Conservation (phyloP, 495 filamentous ascomycete genomes). For the Polyplosphaeria fusca region DNA sequence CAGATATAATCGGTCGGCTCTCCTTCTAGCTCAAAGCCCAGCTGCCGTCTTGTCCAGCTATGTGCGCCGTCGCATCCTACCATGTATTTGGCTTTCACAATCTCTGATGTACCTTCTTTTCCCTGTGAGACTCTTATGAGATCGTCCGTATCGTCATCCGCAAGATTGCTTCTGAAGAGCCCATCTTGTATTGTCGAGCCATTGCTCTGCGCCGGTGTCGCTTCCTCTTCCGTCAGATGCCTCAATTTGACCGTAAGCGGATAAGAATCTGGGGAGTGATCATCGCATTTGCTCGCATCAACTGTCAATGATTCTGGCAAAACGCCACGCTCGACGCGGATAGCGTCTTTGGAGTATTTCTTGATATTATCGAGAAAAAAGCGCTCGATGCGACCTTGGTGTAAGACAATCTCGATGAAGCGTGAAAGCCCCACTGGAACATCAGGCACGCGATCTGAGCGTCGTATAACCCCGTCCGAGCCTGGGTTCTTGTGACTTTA, state of each 20-base stretch:
- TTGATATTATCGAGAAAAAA: constrained; percentile 40
- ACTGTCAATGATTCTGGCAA: constrained; percentile 32
- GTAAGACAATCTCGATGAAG: constrained; percentile 41
- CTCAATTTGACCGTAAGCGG: constrained; percentile 44
- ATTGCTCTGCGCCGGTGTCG: constrained; percentile 38
- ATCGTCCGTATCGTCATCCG: constrained; percentile 56
- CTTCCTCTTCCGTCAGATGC: constrained; percentile 39
- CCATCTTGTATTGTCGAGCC: constrained; percentile 45
- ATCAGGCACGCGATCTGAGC: constrained; percentile 51
- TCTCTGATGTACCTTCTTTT: constrained; percentile 41
- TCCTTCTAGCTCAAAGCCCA: constrained; percentile 59
- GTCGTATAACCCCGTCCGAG: constrained; percentile 49
- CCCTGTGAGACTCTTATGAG: constrained; percentile 43
- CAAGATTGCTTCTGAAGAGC: constrained; percentile 51
- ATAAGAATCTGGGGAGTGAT: constrained; percentile 46
- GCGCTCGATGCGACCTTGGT: constrained; percentile 43
- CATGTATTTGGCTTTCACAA: constrained; percentile 59
- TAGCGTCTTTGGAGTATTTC: constrained; percentile 28
- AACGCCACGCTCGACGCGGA: constrained; percentile 36
- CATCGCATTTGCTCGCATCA: constrained; percentile 45
- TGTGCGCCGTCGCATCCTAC: constrained; percentile 53
- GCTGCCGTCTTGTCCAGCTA: constrained; percentile 57
- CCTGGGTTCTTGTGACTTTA: constrained; percentile 39
- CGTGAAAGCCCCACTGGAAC: constrained; percentile 52
- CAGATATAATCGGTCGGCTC: constrained; percentile 64